phyloP scores from a whole-genome alignment of 1,284 basidiomycete species.

The Mycena citricolor region DNA sequence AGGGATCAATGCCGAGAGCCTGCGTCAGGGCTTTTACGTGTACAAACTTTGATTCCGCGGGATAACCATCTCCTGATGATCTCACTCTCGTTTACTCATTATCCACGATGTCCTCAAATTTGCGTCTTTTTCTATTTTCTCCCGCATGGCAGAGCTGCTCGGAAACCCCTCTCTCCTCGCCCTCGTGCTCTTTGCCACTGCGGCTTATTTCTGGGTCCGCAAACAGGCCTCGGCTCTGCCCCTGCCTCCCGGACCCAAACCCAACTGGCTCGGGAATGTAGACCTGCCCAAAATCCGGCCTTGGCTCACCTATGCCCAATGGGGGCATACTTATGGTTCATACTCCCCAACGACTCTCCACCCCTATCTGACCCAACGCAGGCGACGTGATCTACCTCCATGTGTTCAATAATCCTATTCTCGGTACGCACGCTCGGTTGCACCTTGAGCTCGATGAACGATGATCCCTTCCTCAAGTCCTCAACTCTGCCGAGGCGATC shows the following conservation, averaged over 20 bases:
- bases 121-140: neutral
- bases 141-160: neutral
- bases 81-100: neutral
- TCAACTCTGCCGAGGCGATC: conserved; percentile 43
- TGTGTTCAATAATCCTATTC: conserved; percentile 46
- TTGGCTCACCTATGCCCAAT: conserved; percentile 48
- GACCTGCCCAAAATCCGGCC: conserved; percentile 40
- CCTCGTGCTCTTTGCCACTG: conserved; percentile 7
- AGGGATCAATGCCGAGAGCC: no score
- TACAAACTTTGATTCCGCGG: no score
- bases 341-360: conserved; percentile 6
- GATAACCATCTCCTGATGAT: neutral
- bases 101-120: neutral
- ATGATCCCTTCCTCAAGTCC: conserved; percentile 28
- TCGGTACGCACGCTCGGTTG: conserved; percentile 21
- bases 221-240: conserved; percentile 22
- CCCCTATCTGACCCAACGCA: conserved; percentile 21
- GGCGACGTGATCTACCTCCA: conserved; percentile 49
- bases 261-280: conserved; percentile 36
- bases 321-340: conserved; percentile 46
- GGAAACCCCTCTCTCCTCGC: neutral
- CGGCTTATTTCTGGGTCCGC: conserved; percentile 14
- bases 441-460: neutral
- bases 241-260: conserved; percentile 45
- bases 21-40: no score